A percentile compares a stretch with the other conserved stretches of the same genome.
These are phyloP conservation scores for Mycosphaerelloides madeirae DNA, from an alignment of 2,329 filamentous ascomycete genomes.

Conservation along the genomic window DNA sequence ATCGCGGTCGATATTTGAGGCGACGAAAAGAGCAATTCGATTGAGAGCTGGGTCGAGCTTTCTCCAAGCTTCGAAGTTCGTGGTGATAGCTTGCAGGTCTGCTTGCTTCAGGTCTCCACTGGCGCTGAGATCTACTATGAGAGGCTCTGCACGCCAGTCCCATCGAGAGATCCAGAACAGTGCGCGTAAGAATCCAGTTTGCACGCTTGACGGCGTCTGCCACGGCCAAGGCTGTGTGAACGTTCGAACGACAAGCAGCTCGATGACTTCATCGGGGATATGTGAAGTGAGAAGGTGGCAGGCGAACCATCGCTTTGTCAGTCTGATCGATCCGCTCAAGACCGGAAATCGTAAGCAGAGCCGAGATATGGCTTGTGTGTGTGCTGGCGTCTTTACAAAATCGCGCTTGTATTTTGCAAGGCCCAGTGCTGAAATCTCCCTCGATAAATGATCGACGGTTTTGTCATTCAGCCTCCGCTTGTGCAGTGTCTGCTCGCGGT, in stretches of 20 bases:
- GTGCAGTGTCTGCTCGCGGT: constrained; percentile 76
- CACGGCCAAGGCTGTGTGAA: constrained; percentile 83
- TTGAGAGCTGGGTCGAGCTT: constrained; percentile 87
- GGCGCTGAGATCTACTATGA: constrained; percentile 66
- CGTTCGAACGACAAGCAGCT: constrained; percentile 71
- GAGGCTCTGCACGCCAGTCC: constrained; percentile 83
- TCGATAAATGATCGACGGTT: constrained; percentile 57
- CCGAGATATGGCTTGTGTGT: constrained; percentile 75
- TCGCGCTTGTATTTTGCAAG: constrained; percentile 66
- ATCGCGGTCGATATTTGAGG: constrained; percentile 70
- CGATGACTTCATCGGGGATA: constrained; percentile 73
- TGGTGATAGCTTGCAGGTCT: constrained; percentile 58
- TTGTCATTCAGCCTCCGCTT: constrained; percentile 75
- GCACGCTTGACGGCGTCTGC: constrained; percentile 68
- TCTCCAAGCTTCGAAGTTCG: constrained; percentile 76
- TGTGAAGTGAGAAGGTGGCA: constrained; percentile 74
- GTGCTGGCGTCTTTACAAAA: constrained; percentile 68
- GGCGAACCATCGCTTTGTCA: constrained; percentile 86
- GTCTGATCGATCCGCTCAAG: constrained; percentile 74
- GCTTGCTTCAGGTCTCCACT: constrained; percentile 49
- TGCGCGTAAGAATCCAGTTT: constrained; percentile 75
- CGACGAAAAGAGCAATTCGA: constrained; percentile 72
- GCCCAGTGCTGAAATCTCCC: constrained; percentile 65
- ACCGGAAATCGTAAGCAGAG: constrained; percentile 75
- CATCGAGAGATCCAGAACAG: constrained; percentile 76